A percentile compares a stretch with the other conserved stretches of the same genome.
These are phyloP conservation scores for Microcyclosporella mali DNA, from an alignment of 2,329 filamentous ascomycete genomes.

Conservation along the genomic window DNA sequence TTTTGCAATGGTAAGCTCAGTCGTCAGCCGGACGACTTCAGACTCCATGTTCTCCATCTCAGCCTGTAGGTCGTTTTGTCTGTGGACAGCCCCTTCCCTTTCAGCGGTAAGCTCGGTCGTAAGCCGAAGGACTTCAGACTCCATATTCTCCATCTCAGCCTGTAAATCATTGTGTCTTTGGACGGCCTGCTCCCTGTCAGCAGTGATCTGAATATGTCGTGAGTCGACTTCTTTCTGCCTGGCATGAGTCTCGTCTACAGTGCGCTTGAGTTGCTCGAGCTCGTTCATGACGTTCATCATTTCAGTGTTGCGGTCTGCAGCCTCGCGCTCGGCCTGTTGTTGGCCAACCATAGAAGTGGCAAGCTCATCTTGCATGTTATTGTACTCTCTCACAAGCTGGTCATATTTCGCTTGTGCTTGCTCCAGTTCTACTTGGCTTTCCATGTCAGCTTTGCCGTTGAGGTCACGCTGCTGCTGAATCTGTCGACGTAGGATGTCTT, in stretches of 20 bases:
- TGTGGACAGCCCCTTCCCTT: slow-evolving; percentile 12
- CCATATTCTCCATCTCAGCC: slow-evolving; percentile 39
- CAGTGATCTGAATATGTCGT: slow-evolving; percentile 27
- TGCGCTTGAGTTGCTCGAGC: slow-evolving; percentile 25
- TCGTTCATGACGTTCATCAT: slow-evolving; percentile 40
- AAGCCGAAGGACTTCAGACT: slow-evolving; percentile 58
- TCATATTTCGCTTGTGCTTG: slow-evolving; percentile 28
- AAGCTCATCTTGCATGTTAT: slow-evolving; percentile 28
- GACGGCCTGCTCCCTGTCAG: slow-evolving; percentile 12
- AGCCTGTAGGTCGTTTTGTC: slow-evolving; percentile 25
- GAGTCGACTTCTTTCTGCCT: slow-evolving; percentile 31
- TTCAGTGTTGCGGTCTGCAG: slow-evolving; percentile 28
- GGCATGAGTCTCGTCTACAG: slow-evolving; percentile 28
- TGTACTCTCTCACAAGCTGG: slow-evolving; percentile 20
- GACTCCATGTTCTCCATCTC: slow-evolving; percentile 47
- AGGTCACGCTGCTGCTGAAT: slow-evolving; percentile 93
- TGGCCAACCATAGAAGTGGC: slow-evolving; percentile 25
- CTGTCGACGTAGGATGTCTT: slow-evolving; percentile 79
- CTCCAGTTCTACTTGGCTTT: slow-evolving; percentile 36
- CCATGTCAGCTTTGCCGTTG: slow-evolving; percentile 74
- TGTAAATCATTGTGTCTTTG: slow-evolving; percentile 24
- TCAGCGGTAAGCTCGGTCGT: slow-evolving; percentile 71
- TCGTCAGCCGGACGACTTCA: slow-evolving; percentile 60
- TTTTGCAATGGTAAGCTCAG: slow-evolving; percentile 80
- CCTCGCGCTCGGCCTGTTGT: slow-evolving; percentile 25